Percentiles rank a stretch among this genome's conserved stretches.
Conservation (phyloP, 2,329 filamentous ascomycete species). For the Salinomyces thailandicus region DNA sequence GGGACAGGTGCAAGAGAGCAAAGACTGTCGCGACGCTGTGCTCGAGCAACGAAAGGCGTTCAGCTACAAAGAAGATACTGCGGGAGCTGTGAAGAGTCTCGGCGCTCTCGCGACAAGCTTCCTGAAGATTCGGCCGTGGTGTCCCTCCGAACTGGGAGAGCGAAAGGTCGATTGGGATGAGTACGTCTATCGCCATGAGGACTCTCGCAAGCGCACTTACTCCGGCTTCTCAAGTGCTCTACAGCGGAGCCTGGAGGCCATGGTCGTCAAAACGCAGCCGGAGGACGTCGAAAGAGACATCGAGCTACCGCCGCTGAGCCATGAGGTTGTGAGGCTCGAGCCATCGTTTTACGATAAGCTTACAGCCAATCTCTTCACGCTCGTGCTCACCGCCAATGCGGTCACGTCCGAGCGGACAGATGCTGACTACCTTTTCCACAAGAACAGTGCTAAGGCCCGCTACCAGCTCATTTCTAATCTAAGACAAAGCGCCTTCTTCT, state of each 20-base stretch:
- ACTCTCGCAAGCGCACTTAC: conserved; percentile 45
- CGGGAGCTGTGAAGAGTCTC: conserved; percentile 47
- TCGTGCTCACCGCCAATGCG: conserved; percentile 74
- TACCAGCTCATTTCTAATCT: conserved; percentile 64
- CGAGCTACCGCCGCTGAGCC: conserved; percentile 58
- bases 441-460: conserved; percentile 56
- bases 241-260: conserved; percentile 56
- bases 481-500: conserved; percentile 77
- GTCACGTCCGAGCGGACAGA: conserved; percentile 79
- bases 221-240: conserved; percentile 57
- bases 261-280: conserved; percentile 71
- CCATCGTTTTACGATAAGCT: conserved; percentile 78
- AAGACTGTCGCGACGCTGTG: conserved; percentile 11
- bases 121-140: conserved; percentile 69
- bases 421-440: conserved; percentile 81
- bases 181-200: conserved; percentile 50
- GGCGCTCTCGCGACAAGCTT: conserved; percentile 58
- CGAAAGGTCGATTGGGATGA: conserved; percentile 60
- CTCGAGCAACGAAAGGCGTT: conserved; percentile 34
- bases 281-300: conserved; percentile 57
- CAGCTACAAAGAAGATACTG: conserved; percentile 28
- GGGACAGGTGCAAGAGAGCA: conserved; percentile 6
- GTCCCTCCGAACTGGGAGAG: conserved; percentile 48
- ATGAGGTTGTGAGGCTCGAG: conserved; percentile 62
- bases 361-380: conserved; percentile 72